Conservation (phyloP, 2,329 filamentous ascomycete species). For the Coleophoma cylindrospora region DNA sequence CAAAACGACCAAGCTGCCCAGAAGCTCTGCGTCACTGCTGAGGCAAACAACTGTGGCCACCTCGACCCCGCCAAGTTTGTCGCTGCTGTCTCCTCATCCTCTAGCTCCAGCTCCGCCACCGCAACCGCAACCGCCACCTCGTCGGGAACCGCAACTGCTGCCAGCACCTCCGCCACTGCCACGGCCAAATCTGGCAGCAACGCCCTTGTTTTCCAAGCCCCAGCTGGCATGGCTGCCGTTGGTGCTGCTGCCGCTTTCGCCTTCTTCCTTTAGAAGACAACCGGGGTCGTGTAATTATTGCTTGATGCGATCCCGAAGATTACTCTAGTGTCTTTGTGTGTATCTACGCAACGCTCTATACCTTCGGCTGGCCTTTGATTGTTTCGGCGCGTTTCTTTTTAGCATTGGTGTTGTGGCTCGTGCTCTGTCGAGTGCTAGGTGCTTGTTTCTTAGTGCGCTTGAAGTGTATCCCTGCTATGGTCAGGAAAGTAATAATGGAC, state of each 20-base stretch:
- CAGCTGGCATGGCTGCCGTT: constrained; percentile 37
- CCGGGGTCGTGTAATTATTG: neutral
- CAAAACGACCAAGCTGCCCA: constrained; percentile 40
- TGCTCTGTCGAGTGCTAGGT: constrained; percentile 4
- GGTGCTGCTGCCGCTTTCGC: constrained; percentile 49
- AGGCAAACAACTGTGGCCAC: constrained; percentile 44
- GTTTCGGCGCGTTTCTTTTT: constrained; percentile 18
- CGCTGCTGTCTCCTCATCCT: constrained; percentile 21
- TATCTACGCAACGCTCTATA: constrained; percentile 15
- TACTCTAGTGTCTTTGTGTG: neutral
- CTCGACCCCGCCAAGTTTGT: constrained; percentile 21
- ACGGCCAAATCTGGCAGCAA: constrained; percentile 30
- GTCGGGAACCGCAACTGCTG: constrained; percentile 20
- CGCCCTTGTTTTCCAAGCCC: constrained; percentile 37
- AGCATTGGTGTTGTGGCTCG: constrained; percentile 28
- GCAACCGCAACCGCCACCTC: constrained; percentile 15
- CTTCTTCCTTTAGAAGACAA: constrained; percentile 43
- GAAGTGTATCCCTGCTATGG: constrained; percentile 1
- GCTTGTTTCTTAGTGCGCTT: neutral
- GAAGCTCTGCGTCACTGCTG: constrained; percentile 36
- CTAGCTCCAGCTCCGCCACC: constrained; percentile 34
- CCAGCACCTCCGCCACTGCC: constrained; percentile 20
- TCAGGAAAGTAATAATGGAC: constrained; percentile 4
- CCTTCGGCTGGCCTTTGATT: constrained; percentile 13
- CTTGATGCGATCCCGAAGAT: constrained; percentile 6